Base-by-base conservation (phyloP, 768 basidiomycete genomes). In the Russula vinacea region DNA sequence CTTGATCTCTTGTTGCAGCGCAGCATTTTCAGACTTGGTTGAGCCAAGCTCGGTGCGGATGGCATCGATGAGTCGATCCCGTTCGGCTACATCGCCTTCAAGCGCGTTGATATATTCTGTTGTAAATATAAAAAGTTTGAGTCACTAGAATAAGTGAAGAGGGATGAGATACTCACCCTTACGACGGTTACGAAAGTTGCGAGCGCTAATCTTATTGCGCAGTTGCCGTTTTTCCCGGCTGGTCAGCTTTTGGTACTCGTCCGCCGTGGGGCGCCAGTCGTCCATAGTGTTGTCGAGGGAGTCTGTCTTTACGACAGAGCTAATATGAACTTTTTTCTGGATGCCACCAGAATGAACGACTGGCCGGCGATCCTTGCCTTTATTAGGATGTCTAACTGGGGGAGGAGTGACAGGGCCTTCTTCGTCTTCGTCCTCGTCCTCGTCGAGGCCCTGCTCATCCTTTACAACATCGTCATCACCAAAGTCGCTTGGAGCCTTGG, bases 201-300 rank as follows among this genome's bases (percentile, higher is more conserved):
- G 79, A 0, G 96, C 96, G 68, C 87, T 89, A 70, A 98, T 94
- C 86, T 99, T 99, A 79, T 99, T 99, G 56, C 96, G 75, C 49
- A 98, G 78, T 74, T 98, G 96, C 10, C 97, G 79, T 76, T 98
- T 98, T 79, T 98, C 95, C 78, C 96, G 98, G 71, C 87, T 89
- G 6, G 86, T 85, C 84, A 99, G 90, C 75, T 93, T 98, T 73
- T 91, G 88, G 78, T 98, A 97, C 66, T 94, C 94, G 68, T 97
- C 96, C 0, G 94, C 89, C 4, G 85, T 83, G 9, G 92, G 92
- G 55, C 91, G 83, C 89, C 91, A 92, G 69, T 93, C 89, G 37
- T 88, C 88, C 17, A 86, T 80, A 5, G 86, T 74, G 29, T 83
- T 82, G 51, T 84, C 81, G 6, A 83, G 79, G 44, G 81, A 80